Base-by-base conservation (phyloP, 2,329 filamentous ascomycete species). In the Diaporthe ilicicola region DNA sequence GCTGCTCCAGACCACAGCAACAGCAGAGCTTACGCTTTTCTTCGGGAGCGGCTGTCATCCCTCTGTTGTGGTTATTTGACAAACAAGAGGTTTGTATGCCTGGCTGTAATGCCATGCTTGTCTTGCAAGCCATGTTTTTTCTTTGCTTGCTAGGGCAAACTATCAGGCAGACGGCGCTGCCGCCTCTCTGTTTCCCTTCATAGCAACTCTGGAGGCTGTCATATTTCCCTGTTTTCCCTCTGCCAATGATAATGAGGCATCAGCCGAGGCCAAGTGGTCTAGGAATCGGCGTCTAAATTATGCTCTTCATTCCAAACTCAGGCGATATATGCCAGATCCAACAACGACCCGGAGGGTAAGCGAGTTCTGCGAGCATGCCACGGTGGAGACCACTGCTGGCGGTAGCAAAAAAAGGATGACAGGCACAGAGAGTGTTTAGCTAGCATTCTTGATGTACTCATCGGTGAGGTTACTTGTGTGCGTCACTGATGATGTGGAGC, bases 121-220 rank as follows among this genome's bases (percentile, higher is more conserved):
- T 27, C 29, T 50, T 24, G 29, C n/a, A 1, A 27, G n/a, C 44
- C 3, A 2, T 15, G 24, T 19, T 12, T 37, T 8, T 50, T 24
- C 9, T 34, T 48, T 64, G 59, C 59, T 64, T 64, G 59, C 44
- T 37, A 12, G 13, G 29, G 29, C 59, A 64, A 64, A 50, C 59
- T 13, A 50, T 4, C 4, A 64, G 59, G 44, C 44, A 50, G 8
- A 46, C 10, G 19, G 9, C 3, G 7, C n/a, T 15, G 17, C 37
- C 22, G 7, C 13, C n/a, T 22, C 2, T 32, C 37, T 56, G n/a
- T 17, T 19, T 42, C n/a, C 19, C 53, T 12, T 39, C 19, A 22
- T 44, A n/a, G 24, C 24, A 32, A 32, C n/a, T 3, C 8, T 22
- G 24, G n/a, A 15, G 1, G 12, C 12, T 10, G 34, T n/a, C 27